Conservation (phyloP, 768 basidiomycete species). For the Suillus paluster region DNA sequence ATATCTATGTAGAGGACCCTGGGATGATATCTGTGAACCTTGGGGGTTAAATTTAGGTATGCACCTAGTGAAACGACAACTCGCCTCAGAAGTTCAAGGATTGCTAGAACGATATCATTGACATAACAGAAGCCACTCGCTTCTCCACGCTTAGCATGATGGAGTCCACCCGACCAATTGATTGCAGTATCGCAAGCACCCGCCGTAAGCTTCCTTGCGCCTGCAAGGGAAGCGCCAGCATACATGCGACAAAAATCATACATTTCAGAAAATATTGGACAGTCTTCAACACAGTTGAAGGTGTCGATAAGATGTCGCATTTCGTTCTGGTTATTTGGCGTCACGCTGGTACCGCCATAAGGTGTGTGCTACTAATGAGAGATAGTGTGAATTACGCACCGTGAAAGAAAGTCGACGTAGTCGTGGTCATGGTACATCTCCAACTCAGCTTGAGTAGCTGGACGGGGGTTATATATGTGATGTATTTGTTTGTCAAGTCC, state of each 20-base stretch:
- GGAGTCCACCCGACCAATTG: constrained; percentile 98
- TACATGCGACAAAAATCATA: constrained; percentile 96
- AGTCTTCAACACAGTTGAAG: constrained; percentile 97
- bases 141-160: constrained; percentile 97
- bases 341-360: constrained; percentile 60
- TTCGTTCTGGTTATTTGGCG: constrained; percentile 69
- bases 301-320: constrained; percentile 81
- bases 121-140: constrained; percentile 99
- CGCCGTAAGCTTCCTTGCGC: constrained; percentile 83
- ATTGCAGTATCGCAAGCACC: constrained; percentile 95
- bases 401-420: constrained; percentile 94
- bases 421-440: constrained; percentile 92
- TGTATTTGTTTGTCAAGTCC: constrained; percentile 96
- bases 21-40: constrained; percentile 74
- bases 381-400: constrained; percentile 47
- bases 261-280: constrained; percentile 94
- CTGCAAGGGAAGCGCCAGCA: constrained; percentile 89
- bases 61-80: constrained; percentile 14
- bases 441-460: constrained; percentile 89
- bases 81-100: constrained; percentile 88
- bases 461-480: constrained; percentile 84
- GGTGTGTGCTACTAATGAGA: constrained; percentile 2
- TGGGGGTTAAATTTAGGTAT: background rate
- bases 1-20: constrained; percentile 98
- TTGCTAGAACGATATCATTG: constrained; percentile 95